Evolutionary conservation across 2,329 filamentous ascomycete species (phyloP).

Genomic region (Trichoderma aggressivum): DNA sequence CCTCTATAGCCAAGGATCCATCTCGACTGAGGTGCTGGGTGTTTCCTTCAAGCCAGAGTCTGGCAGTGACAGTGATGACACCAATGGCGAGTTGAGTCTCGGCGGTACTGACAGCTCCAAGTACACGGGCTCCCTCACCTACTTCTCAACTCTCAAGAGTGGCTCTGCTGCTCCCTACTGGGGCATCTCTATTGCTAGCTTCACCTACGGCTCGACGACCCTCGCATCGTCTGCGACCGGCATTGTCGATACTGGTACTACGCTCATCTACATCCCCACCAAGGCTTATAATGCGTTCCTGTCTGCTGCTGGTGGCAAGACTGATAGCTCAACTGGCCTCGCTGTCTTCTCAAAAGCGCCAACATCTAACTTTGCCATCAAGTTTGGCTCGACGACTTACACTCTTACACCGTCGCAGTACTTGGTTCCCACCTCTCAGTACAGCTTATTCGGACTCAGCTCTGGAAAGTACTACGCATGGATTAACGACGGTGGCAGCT

Average conservation of each 20-base stretch:
- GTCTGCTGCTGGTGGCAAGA: conserved; percentile 27
- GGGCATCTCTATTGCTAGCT: conserved; percentile 25
- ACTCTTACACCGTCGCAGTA: neutral
- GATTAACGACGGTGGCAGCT: neutral
- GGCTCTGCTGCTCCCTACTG: conserved; percentile 20
- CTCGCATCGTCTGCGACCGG: conserved; percentile 21
- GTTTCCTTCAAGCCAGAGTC: conserved; percentile 17
- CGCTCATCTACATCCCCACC: conserved; percentile 28
- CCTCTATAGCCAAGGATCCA: conserved; percentile 28
- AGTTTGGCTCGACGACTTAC: neutral
- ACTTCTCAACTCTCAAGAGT: conserved; percentile 18
- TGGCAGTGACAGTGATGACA: conserved; percentile 1
- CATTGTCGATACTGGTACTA: conserved; percentile 30
- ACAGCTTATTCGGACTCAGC: neutral
- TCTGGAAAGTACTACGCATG: neutral
- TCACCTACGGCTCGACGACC: conserved; percentile 24
- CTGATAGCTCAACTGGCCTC: conserved; percentile 27
- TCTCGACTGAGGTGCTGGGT: conserved; percentile 29
- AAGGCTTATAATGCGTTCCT: conserved; percentile 29
- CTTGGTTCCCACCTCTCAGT: conserved; percentile 1
- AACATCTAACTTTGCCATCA: neutral
- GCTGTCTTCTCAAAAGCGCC: neutral
- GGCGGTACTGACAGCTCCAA: conserved; percentile 24
- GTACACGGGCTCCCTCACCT: conserved; percentile 23
- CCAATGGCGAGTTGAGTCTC: conserved; percentile 26